These are phyloP conservation scores for Nematodospora anomalae DNA, from an alignment of 1,139 yeast species.

Conservation along the genomic window DNA sequence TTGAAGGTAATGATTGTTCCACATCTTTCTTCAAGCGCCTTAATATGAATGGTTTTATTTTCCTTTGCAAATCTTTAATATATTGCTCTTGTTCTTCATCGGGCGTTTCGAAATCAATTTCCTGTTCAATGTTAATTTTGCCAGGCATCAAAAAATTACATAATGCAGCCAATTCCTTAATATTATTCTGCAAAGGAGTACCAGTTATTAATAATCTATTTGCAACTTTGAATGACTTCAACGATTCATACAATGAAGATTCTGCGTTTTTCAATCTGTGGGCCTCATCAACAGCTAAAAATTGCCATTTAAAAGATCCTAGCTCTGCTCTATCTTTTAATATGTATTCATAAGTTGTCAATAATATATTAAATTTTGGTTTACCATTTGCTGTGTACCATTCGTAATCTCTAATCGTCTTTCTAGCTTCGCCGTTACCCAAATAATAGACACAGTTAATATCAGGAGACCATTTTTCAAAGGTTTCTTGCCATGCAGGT, in stretches of 20 bases:
- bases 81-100: conserved; percentile 84
- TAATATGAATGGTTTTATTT: conserved; percentile 86
- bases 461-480: conserved; percentile 97
- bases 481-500: conserved; percentile 99
- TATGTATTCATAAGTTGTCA: conserved; percentile 95
- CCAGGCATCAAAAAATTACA: conserved; percentile 98
- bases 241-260: conserved; percentile 85
- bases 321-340: conserved; percentile 81
- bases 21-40: conserved; percentile 96
- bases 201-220: conserved; percentile 93
- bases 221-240: conserved; percentile 76
- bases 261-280: conserved; percentile 95
- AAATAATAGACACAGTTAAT: conserved; percentile 87
- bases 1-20: conserved; percentile 92
- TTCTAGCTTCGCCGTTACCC: conserved; percentile 88
- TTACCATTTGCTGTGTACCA: conserved; percentile 63
- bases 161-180: conserved; percentile 91
- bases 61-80: conserved; percentile 78
- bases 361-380: conserved; percentile 80
- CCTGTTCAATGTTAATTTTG: conserved; percentile 82
- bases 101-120: conserved; percentile 89
- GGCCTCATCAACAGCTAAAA: conserved; percentile 97
- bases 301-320: conserved; percentile 90
- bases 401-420: conserved; percentile 80
- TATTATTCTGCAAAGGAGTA: conserved; percentile 94